Percentiles rank a stretch among this genome's conserved stretches.
These are phyloP conservation scores for Candida ovalis DNA, from an alignment of 805 yeast species.

Conservation along the genomic window DNA sequence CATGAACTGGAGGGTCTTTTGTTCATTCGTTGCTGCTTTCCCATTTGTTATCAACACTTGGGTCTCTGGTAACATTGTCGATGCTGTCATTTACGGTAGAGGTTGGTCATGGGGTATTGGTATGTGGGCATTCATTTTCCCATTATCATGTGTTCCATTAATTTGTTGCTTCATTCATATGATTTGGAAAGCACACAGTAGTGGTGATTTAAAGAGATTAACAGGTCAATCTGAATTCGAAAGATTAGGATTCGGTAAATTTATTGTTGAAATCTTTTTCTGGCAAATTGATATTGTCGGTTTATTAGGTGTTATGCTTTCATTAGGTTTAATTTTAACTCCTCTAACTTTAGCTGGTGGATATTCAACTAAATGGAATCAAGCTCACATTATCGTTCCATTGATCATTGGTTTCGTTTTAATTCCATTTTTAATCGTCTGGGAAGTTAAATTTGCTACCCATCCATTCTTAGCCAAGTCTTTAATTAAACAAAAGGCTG, in stretches of 20 bases:
- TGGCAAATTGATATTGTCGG: conserved; percentile 70
- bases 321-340: conserved; percentile 60
- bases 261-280: conserved; percentile 39
- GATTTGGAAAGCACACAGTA: conserved; percentile 50
- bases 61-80: conserved; percentile 63
- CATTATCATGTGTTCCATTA: conserved; percentile 58
- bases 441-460: conserved; percentile 55
- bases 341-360: conserved; percentile 82
- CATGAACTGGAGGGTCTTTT: conserved; percentile 66
- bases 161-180: conserved; percentile 51
- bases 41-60: conserved; percentile 81
- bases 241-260: conserved; percentile 30
- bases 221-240: conserved; percentile 27
- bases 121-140: conserved; percentile 78
- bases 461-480: conserved; percentile 62
- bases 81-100: conserved; percentile 31
- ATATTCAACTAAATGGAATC: conserved; percentile 47
- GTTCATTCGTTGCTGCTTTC: conserved; percentile 61
- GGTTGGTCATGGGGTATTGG: conserved; percentile 75
- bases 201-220: conserved; percentile 46
- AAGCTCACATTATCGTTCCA: conserved; percentile 63
- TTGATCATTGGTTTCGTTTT: conserved; percentile 61
- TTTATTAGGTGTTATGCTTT: conserved; percentile 47
- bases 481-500: conserved; percentile 63
- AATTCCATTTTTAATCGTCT: conserved; percentile 50